phyloP scores from a whole-genome alignment of 306 rosid genomes.

The Luffa acutangula region DNA sequence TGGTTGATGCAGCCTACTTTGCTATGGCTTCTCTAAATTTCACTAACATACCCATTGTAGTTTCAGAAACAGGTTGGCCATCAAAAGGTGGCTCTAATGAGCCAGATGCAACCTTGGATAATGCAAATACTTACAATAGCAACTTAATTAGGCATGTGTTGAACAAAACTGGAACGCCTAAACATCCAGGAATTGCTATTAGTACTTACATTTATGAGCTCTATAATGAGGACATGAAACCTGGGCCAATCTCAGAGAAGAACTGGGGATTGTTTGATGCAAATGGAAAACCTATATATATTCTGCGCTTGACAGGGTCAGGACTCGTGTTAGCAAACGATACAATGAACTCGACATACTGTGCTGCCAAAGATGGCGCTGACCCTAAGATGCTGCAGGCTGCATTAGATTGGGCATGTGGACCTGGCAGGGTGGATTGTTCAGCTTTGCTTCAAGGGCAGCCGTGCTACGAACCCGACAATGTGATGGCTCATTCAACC shows the following conservation, averaged over 20 bases:
- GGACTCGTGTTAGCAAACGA: constrained; percentile 69
- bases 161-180: constrained; percentile 90
- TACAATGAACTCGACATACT: constrained; percentile 78
- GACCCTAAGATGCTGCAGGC: constrained; percentile 88
- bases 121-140: constrained; percentile 89
- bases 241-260: constrained; percentile 72
- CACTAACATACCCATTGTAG: constrained; percentile 67
- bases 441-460: constrained; percentile 60
- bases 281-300: constrained; percentile 58
- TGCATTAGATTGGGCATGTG: constrained; percentile 99
- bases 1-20: constrained; percentile 87
- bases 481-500: constrained; percentile 62
- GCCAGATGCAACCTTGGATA: constrained; percentile 69
- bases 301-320: constrained; percentile 67
- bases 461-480: constrained; percentile 84
- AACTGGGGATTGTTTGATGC: constrained; percentile 85
- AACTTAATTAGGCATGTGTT: constrained; percentile 78
- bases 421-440: constrained; percentile 91
- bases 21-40: constrained; percentile 72
- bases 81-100: constrained; percentile 72
- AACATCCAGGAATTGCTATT: constrained; percentile 78
- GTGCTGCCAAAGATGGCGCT: constrained; percentile 62
- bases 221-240: constrained; percentile 76
- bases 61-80: constrained; percentile 94
- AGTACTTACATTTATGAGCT: constrained; percentile 90